phyloP scores from a whole-genome alignment of 441 rosid genomes.

The Gossypium schwendimanii region DNA sequence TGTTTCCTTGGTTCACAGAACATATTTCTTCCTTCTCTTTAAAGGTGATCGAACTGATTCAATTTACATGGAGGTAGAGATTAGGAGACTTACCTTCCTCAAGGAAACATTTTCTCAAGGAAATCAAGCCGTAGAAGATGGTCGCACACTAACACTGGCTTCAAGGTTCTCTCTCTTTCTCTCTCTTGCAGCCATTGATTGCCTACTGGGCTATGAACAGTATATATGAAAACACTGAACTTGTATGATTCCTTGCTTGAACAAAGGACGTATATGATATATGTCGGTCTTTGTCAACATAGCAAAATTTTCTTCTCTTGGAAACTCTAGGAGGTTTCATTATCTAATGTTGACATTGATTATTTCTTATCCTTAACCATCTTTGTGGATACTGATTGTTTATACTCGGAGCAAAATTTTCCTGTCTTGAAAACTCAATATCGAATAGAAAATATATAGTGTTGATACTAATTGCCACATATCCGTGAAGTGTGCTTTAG shows the following conservation, averaged over 20 bases:
- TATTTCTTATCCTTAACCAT: background rate
- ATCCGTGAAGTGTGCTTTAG: background rate
- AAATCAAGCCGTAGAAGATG: slow-evolving; percentile 41
- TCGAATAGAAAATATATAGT: no score
- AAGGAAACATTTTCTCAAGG: slow-evolving; percentile 65
- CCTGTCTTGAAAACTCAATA: no score
- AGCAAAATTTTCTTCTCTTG: background rate
- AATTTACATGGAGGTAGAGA: slow-evolving; percentile 80
- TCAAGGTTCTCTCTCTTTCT: slow-evolving; percentile 53
- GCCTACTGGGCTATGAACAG: background rate
- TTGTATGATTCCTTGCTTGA: background rate
- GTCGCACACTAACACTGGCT: slow-evolving; percentile 43
- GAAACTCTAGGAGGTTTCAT: background rate
- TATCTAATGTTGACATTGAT: background rate
- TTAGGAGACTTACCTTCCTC: slow-evolving; percentile 71
- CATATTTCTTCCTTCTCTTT: slow-evolving; percentile 84
- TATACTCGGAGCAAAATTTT: no score
- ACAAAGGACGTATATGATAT: background rate
- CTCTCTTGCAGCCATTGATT: background rate
- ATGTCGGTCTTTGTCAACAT: background rate
- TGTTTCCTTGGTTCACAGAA: slow-evolving; percentile 78
- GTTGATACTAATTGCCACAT: background rate
- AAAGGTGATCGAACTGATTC: slow-evolving; percentile 77
- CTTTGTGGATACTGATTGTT: background rate
- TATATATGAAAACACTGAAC: background rate